phyloP scores from a whole-genome alignment of 768 basidiomycete genomes.

The Rickenella mellea region DNA sequence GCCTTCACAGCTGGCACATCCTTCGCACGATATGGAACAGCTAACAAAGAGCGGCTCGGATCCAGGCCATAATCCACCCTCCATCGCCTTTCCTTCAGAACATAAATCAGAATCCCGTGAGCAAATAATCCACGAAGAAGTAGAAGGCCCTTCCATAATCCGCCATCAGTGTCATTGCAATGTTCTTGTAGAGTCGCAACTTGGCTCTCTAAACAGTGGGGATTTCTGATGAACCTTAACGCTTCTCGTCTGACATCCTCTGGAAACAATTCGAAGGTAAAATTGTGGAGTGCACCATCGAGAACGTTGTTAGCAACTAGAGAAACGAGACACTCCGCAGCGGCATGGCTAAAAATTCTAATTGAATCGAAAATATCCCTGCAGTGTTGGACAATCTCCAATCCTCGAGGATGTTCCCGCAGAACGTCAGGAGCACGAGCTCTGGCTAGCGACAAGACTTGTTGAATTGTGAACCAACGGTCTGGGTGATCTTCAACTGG shows the following conservation, averaged over 20 bases:
- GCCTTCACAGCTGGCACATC: slow-evolving; percentile 16
- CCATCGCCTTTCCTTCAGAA: slow-evolving; percentile 17
- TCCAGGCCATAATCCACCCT: slow-evolving; percentile 19
- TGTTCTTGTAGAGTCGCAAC: not conserved
- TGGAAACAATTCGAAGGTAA: not conserved
- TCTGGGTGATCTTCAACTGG: slow-evolving; percentile 2
- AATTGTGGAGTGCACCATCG: not conserved
- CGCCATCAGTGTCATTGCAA: not conserved
- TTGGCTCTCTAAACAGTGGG: not conserved
- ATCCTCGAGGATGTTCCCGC: no score
- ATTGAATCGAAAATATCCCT: no score
- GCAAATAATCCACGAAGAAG: slow-evolving; percentile 18
- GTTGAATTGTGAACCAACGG: slow-evolving; percentile 1
- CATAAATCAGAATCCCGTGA: slow-evolving; percentile 13
- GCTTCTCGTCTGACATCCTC: not conserved
- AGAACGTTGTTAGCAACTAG: not conserved
- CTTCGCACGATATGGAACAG: slow-evolving; percentile 20
- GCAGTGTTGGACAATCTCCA: no score
- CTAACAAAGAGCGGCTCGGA: slow-evolving; percentile 14
- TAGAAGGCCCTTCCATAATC: slow-evolving; percentile 10
- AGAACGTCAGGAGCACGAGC: no score
- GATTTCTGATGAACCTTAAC: not conserved
- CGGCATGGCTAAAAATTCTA: no score
- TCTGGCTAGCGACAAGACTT: not conserved
- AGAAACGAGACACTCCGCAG: not conserved